A percentile compares a stretch with the other conserved stretches of the same genome.
Evolutionary conservation across 768 basidiomycete species (phyloP).

Genomic region (Leccinum obscurum): DNA sequence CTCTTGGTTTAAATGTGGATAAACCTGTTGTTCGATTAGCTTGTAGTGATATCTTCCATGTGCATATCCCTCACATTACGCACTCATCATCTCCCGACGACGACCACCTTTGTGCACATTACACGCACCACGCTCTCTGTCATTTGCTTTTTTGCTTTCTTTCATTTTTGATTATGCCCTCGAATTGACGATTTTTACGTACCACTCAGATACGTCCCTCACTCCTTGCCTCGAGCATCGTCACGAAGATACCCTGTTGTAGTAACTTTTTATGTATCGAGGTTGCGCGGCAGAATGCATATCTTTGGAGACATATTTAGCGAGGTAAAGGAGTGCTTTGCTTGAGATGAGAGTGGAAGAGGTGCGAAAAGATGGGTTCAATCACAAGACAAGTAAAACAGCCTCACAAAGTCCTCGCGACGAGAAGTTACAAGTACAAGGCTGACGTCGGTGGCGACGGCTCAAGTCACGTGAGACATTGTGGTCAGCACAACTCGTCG

Average conservation of each 20-base stretch:
- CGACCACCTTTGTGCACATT: conserved; percentile 9
- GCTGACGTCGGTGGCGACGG: conserved; percentile 12
- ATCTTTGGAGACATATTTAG: conserved; percentile 31
- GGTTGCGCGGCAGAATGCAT: conserved; percentile 38
- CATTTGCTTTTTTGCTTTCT: background rate
- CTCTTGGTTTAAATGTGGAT: conserved; percentile 37
- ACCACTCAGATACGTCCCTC: conserved; percentile 16
- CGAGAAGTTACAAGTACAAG: background rate
- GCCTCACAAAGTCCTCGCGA: conserved; percentile 9
- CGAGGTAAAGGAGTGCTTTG: no score
- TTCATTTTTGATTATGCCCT: conserved; percentile 25
- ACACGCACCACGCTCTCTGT: conserved; percentile 19
- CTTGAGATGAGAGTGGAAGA: background rate
- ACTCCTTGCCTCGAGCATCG: conserved; percentile 19
- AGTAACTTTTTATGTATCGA: conserved; percentile 33
- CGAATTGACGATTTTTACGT: conserved; percentile 36
- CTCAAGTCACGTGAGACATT: background rate
- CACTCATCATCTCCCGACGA: conserved; percentile 12
- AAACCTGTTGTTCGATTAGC: conserved; percentile 37
- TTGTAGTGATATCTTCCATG: conserved; percentile 34
- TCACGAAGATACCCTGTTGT: conserved; percentile 39
- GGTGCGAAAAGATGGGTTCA: background rate
- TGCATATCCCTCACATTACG: conserved; percentile 31
- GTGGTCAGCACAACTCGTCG: no score
- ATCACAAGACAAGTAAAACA: background rate